These are phyloP conservation scores for Pichia sp. DNA, from an alignment of 1,139 yeast genomes.

Conservation along the genomic window DNA sequence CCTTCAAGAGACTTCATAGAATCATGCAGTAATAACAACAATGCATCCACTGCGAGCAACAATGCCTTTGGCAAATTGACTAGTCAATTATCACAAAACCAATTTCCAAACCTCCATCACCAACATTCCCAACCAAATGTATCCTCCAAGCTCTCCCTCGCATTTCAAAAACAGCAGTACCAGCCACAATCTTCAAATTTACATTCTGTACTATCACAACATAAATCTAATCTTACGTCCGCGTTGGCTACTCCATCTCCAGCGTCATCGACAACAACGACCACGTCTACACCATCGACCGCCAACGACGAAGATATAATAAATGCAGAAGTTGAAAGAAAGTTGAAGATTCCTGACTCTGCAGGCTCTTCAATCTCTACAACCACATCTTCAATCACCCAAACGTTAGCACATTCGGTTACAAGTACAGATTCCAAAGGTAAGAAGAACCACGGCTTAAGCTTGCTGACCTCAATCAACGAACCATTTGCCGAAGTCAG, in stretches of 20 bases:
- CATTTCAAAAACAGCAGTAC: slow-evolving; percentile 23
- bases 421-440: slow-evolving; percentile 6
- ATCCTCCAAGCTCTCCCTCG: slow-evolving; percentile 30
- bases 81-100: neutral
- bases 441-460: slow-evolving; percentile 17
- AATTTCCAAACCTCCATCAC: neutral
- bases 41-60: neutral
- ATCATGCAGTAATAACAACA: too few relatives aligned
- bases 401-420: neutral
- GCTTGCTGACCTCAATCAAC: slow-evolving; percentile 16
- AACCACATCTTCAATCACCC: neutral
- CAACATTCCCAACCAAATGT: slow-evolving; percentile 1
- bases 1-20: too few relatives aligned
- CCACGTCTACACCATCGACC: too few relatives aligned
- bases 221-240: neutral
- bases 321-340: slow-evolving; percentile 11
- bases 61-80: too few relatives aligned
- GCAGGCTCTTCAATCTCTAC: neutral
- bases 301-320: slow-evolving; percentile 7
- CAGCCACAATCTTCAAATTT: neutral
- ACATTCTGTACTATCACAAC: too few relatives aligned
- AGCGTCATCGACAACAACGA: too few relatives aligned
- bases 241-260: neutral
- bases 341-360: slow-evolving; percentile 6
- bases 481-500: slow-evolving; percentile 15